These are phyloP conservation scores for Arthrocladium fulminans DNA, from an alignment of 2,329 filamentous ascomycete genomes.

Conservation along the genomic window DNA sequence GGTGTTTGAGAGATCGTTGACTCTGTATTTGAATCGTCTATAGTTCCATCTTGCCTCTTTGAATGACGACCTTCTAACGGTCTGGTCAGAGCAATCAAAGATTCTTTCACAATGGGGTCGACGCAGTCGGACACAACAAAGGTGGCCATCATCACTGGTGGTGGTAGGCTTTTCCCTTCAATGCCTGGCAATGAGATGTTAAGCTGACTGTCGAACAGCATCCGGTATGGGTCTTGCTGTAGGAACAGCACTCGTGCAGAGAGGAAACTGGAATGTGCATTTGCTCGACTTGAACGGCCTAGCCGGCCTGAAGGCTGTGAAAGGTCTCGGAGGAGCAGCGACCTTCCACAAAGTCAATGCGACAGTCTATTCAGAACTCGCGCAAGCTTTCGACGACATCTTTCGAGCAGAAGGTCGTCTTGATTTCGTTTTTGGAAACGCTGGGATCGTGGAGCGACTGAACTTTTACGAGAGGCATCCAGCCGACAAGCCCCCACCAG, in stretches of 20 bases:
- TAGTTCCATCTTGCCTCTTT: too few relatives aligned
- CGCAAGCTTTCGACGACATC: conserved; percentile 30
- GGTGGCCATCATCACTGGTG: not conserved
- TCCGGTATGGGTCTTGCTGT: conserved; percentile 39
- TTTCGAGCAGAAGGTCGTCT: conserved; percentile 30
- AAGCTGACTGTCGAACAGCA: conserved; percentile 23
- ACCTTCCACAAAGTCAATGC: conserved; percentile 35
- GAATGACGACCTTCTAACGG: too few relatives aligned
- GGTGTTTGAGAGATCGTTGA: too few relatives aligned
- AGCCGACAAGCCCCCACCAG: conserved; percentile 22
- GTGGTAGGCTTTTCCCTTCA: not conserved
- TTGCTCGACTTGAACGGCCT: conserved; percentile 33
- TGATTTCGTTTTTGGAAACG: conserved; percentile 44
- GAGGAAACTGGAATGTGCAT: conserved; percentile 33
- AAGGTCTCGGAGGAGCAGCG: conserved; percentile 7
- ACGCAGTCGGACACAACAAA: not conserved
- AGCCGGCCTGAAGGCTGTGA: conserved; percentile 21
- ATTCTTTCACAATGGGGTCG: not conserved
- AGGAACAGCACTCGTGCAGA: conserved; percentile 30
- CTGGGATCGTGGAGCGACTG: conserved; percentile 36
- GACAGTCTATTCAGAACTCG: conserved; percentile 29
- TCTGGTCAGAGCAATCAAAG: too few relatives aligned
- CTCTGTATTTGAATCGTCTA: too few relatives aligned
- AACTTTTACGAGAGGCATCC: conserved; percentile 34
- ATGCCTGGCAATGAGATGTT: not conserved